A percentile compares a stretch with the other conserved stretches of the same genome.
Evolutionary conservation across 2,329 filamentous ascomycete genomes (phyloP).

Genomic region (Catunica adiposa): DNA sequence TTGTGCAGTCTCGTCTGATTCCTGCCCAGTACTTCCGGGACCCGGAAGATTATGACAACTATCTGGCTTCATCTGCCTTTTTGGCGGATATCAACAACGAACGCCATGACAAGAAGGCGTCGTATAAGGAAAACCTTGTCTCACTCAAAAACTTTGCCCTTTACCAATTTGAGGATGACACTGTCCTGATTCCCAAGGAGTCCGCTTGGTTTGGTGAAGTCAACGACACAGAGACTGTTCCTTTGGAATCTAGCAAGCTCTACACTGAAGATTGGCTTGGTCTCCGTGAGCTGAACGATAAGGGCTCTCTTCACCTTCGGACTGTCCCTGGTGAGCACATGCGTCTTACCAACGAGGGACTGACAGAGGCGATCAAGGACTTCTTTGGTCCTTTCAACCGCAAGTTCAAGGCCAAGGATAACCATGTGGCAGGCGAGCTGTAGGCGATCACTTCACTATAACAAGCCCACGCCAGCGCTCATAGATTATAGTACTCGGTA

Average conservation of each 20-base stretch:
- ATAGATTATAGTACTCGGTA: background rate
- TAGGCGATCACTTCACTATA: background rate
- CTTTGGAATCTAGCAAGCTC: constrained; percentile 50
- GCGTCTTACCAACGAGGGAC: constrained; percentile 48
- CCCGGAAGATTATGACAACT: constrained; percentile 47
- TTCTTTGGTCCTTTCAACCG: constrained; percentile 43
- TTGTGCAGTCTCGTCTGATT: constrained; percentile 65
- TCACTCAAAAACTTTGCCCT: constrained; percentile 64
- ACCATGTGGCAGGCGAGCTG: constrained; percentile 3
- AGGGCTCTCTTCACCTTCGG: constrained; percentile 62
- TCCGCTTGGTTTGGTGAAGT: constrained; percentile 82
- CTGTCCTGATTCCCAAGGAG: constrained; percentile 76
- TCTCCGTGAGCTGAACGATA: constrained; percentile 59
- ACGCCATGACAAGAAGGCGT: constrained; percentile 51
- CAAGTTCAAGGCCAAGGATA: constrained; percentile 18
- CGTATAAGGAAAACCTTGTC: constrained; percentile 56
- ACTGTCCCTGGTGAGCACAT: constrained; percentile 67
- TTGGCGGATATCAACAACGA: constrained; percentile 96
- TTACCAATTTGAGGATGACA: constrained; percentile 79
- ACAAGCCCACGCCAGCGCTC: too few relatives aligned
- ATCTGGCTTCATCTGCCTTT: constrained; percentile 71
- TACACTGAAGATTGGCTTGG: constrained; percentile 94
- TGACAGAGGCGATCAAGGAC: constrained; percentile 48
- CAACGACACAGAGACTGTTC: constrained; percentile 50
- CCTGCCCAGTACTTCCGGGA: constrained; percentile 92